phyloP scores from a whole-genome alignment of 2,329 filamentous ascomycete species.

The Botrytis fabae region DNA sequence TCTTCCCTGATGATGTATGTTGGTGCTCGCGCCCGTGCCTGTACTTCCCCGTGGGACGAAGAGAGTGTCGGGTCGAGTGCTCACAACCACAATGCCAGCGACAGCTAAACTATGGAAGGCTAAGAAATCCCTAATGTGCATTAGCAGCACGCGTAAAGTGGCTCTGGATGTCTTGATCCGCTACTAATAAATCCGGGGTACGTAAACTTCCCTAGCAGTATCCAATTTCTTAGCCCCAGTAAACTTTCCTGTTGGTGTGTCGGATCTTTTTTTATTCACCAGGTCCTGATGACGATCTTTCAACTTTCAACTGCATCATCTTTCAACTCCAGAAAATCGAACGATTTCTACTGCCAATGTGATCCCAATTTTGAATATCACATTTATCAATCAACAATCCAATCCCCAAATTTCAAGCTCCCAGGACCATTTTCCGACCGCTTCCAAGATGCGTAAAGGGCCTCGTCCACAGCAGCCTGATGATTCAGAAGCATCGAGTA shows the following conservation, averaged over 20 bases:
- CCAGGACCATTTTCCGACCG: no score
- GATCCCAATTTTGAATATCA: neutral
- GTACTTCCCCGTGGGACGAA: neutral
- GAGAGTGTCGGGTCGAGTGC: neutral
- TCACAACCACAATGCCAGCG: neutral
- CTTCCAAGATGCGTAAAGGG: constrained; percentile 25
- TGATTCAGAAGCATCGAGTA: constrained; percentile 43
- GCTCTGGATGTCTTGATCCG: constrained; percentile 2
- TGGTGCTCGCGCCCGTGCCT: neutral
- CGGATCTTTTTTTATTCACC: constrained; percentile 15
- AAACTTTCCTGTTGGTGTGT: constrained; percentile 3
- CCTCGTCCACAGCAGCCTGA: constrained; percentile 39
- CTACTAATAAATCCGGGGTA: constrained; percentile 12
- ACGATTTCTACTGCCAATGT: neutral
- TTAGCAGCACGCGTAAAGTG: constrained; percentile 7
- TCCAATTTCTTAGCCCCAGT: neutral
- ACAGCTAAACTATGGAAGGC: neutral
- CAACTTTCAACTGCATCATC: neutral
- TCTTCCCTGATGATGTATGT: neutral
- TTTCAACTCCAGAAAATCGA: constrained; percentile 5
- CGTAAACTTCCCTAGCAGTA: neutral
- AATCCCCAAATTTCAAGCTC: neutral
- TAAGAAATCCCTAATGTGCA: neutral
- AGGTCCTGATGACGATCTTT: constrained; percentile 6
- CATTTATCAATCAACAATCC: neutral